phyloP scores from a whole-genome alignment of 768 basidiomycete species.

The Tephrocybe sp. region DNA sequence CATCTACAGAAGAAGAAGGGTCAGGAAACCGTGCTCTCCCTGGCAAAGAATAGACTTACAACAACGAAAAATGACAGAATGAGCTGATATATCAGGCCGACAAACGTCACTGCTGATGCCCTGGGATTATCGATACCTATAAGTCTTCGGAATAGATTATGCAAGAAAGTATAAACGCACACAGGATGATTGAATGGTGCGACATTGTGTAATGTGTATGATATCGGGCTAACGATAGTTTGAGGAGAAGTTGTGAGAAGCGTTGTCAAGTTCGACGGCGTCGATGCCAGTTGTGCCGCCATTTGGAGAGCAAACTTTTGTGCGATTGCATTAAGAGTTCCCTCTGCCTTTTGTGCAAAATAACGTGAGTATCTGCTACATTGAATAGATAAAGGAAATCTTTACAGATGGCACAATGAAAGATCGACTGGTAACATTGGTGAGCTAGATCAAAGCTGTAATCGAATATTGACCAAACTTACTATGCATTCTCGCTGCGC shows the following conservation, averaged over 20 bases:
- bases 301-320: slow-evolving; percentile 30
- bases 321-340: slow-evolving; percentile 32
- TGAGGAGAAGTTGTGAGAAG: slow-evolving; percentile 47
- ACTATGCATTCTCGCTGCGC: slow-evolving; percentile 61
- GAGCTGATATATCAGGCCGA: too few species aligned
- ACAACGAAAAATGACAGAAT: too few species aligned
- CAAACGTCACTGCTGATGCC: slow-evolving; percentile 26
- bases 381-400: not conserved
- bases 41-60: too few species aligned
- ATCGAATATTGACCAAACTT: slow-evolving; percentile 19
- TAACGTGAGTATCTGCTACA: not conserved
- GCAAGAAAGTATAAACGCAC: slow-evolving; percentile 30
- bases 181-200: slow-evolving; percentile 58
- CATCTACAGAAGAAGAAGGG: too few species aligned
- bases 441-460: not conserved
- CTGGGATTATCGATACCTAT: slow-evolving; percentile 21
- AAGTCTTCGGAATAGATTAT: not conserved
- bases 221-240: slow-evolving; percentile 46
- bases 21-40: too few species aligned
- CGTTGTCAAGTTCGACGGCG: slow-evolving; percentile 22
- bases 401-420: slow-evolving; percentile 31
- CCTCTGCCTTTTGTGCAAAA: slow-evolving; percentile 26
- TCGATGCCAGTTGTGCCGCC: slow-evolving; percentile 24
- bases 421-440: slow-evolving; percentile 23
- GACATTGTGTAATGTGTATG: slow-evolving; percentile 46